phyloP scores from a whole-genome alignment of 163 green algal species.

The Volvox carteri region DNA sequence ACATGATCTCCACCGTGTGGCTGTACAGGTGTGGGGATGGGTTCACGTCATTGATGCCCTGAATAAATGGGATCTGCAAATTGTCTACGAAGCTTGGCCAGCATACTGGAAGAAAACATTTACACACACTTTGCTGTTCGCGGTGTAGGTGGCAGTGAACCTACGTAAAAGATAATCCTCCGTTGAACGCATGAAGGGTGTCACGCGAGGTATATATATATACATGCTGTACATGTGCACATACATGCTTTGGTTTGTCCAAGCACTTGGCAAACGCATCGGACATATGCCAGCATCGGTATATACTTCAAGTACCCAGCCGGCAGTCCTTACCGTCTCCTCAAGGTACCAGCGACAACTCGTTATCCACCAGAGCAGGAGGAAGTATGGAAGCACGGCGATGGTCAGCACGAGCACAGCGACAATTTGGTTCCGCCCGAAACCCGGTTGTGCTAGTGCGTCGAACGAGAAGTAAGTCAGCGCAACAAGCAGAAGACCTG shows the following conservation, averaged over 20 bases:
- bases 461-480: conserved; percentile 34
- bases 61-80: too few relatives aligned
- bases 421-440: not conserved
- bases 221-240: too few relatives aligned
- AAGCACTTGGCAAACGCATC: too few relatives aligned
- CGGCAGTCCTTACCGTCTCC: conserved; percentile 29
- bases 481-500: conserved; percentile 21
- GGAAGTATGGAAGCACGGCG: conserved; percentile 1
- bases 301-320: too few relatives aligned
- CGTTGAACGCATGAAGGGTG: too few relatives aligned
- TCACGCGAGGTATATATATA: too few relatives aligned
- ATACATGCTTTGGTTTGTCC: too few relatives aligned
- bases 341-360: conserved; percentile 45
- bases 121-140: not conserved
- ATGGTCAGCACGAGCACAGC: not conserved
- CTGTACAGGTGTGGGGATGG: not conserved
- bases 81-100: too few relatives aligned
- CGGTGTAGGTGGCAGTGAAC: too few relatives aligned
- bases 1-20: not conserved
- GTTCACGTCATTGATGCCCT: not conserved
- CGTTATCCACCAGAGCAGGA: conserved; percentile 48
- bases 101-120: not conserved
- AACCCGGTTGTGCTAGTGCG: not conserved
- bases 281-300: too few relatives aligned
- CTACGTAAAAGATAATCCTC: too few relatives aligned